These are phyloP conservation scores for Rhodosporidiobolus odoratus DNA, from an alignment of 768 basidiomycete genomes.

Conservation along the genomic window DNA sequence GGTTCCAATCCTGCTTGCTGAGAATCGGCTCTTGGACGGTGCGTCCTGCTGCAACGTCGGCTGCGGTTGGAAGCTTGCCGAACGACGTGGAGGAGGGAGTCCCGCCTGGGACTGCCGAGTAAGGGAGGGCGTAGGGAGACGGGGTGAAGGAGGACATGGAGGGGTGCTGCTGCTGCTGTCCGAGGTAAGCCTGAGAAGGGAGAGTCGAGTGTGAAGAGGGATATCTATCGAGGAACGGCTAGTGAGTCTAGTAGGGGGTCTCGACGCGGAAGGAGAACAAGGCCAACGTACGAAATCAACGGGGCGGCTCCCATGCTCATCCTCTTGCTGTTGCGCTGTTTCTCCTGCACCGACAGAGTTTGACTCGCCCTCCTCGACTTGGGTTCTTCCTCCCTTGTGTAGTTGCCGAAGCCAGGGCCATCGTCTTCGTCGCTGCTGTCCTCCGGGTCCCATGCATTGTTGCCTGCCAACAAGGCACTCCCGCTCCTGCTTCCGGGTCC, in stretches of 20 bases:
- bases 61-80: not conserved
- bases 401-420: not conserved
- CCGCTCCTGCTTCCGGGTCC: not conserved
- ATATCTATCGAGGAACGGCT: not conserved
- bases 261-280: not conserved
- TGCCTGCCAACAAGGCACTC: not conserved
- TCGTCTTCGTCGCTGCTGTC: constrained; percentile 9
- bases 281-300: not conserved
- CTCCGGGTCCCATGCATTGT: not conserved
- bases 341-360: not conserved
- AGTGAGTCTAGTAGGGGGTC: not conserved
- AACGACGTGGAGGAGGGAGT: not conserved
- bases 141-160: not conserved
- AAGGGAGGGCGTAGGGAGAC: constrained; percentile 2
- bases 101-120: not conserved
- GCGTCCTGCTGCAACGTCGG: not conserved
- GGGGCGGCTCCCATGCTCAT: not conserved
- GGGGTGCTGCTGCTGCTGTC: not conserved
- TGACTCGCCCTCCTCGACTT: not conserved
- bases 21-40: constrained; percentile 12
- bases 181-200: not conserved
- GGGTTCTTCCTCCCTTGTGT: not conserved
- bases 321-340: not conserved
- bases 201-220: not conserved
- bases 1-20: constrained; percentile 10